phyloP scores from a whole-genome alignment of 169 alveolate species.

The Cryptosporidium viatorum region DNA sequence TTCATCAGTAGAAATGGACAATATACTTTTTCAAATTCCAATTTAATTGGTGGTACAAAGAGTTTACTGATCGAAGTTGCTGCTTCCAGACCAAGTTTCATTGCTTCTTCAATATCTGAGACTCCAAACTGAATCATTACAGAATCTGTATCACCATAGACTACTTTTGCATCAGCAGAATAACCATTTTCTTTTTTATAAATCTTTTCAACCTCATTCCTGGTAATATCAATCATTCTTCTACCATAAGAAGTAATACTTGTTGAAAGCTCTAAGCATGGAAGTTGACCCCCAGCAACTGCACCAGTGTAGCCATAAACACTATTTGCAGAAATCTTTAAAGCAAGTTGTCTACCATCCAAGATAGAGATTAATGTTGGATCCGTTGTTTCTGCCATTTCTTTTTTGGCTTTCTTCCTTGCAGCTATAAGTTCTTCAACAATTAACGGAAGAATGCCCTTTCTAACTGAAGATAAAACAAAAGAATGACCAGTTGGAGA shows the following conservation, averaged over 20 bases:
- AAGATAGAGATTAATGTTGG: constrained; percentile 90
- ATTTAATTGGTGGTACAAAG: constrained; percentile 93
- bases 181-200: constrained; percentile 91
- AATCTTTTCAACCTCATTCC: constrained; percentile 85
- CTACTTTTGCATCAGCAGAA: constrained; percentile 91
- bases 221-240: constrained; percentile 94
- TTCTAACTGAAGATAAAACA: constrained; percentile 78
- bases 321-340: constrained; percentile 98
- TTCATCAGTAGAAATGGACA: constrained; percentile 95
- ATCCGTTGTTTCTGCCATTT: constrained; percentile 91
- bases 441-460: constrained; percentile 96
- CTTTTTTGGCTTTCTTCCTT: constrained; percentile 93
- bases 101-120: constrained; percentile 90
- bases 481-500: constrained; percentile 77
- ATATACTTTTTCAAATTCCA: constrained; percentile 98
- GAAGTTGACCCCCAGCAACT: constrained; percentile 94
- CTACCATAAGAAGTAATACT: constrained; percentile 98
- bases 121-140: constrained; percentile 98
- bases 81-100: constrained; percentile 93
- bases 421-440: constrained; percentile 97
- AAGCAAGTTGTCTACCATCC: constrained; percentile 98
- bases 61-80: constrained; percentile 91
- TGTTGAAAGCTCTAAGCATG: constrained; percentile 95
- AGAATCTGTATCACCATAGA: constrained; percentile 99
- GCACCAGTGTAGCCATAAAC: constrained; percentile 99